Conservation (phyloP, 306 rosid genomes). For the Citrullus colocynthis region DNA sequence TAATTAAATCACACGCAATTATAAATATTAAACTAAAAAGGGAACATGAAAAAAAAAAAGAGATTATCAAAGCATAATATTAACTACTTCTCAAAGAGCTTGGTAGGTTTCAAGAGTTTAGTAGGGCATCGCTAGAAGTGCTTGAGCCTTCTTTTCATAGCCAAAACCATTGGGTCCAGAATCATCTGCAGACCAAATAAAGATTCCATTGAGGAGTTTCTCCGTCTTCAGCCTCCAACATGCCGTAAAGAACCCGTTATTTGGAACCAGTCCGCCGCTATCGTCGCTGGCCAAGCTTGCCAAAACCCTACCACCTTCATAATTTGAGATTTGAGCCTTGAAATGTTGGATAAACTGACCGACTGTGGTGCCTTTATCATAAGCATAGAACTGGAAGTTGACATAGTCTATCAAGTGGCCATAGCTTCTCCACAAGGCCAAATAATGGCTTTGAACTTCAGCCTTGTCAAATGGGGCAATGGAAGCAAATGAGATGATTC, state of each 20-base stretch:
- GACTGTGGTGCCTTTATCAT: constrained; percentile 47
- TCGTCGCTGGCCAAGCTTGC: constrained; percentile 56
- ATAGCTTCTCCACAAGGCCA: constrained; percentile 56
- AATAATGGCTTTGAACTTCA: constrained; percentile 52
- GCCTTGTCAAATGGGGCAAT: constrained; percentile 61
- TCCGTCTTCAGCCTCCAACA: constrained; percentile 35
- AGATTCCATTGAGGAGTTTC: constrained; percentile 49
- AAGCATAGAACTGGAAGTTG: constrained; percentile 77
- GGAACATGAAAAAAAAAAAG: no score
- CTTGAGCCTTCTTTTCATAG: constrained; percentile 58
- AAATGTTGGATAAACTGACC: constrained; percentile 39
- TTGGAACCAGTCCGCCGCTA: constrained; percentile 44
- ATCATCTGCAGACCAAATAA: constrained; percentile 84
- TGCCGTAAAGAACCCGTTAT: constrained; percentile 48
- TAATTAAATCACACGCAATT: no score
- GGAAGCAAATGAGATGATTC: constrained; percentile 49
- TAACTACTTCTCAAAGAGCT: neutral
- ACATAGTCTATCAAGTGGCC: constrained; percentile 60
- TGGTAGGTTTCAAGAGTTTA: neutral
- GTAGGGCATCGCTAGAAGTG: constrained; percentile 33
- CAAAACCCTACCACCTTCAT: constrained; percentile 51
- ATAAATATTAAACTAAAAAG: no score
- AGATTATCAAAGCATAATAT: neutral
- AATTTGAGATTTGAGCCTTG: constrained; percentile 43
- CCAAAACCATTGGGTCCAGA: constrained; percentile 43